Conservation (phyloP, 345 rosid species). For the Gossypium ekmanianum region DNA sequence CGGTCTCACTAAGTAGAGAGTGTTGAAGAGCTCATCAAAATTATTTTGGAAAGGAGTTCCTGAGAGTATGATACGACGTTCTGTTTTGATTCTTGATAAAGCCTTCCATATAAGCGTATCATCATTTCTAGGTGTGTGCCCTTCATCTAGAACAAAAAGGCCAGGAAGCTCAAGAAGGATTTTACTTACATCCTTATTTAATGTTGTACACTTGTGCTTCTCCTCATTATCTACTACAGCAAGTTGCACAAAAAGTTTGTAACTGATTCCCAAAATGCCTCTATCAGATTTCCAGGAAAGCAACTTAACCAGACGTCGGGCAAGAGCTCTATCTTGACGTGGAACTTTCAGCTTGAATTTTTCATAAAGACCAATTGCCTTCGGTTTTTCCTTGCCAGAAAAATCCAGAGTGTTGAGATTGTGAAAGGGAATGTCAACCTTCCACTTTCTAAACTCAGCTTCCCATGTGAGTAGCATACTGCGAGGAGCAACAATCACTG, state of each 20-base stretch:
- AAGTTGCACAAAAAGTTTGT: conserved; percentile 38
- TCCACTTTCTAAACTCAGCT: conserved; percentile 69
- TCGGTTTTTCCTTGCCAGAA: conserved; percentile 31
- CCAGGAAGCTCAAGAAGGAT: conserved; percentile 35
- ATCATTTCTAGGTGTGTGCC: conserved; percentile 55
- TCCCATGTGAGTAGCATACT: conserved; percentile 70
- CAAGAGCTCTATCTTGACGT: background rate
- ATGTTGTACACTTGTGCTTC: conserved; percentile 11
- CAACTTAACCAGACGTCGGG: conserved; percentile 37
- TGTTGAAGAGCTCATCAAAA: conserved; percentile 51
- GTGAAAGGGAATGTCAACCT: conserved; percentile 47
- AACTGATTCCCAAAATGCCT: conserved; percentile 49
- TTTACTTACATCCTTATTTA: conserved; percentile 10
- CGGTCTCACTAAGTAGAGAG: conserved; percentile 40
- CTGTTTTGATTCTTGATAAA: conserved; percentile 32
- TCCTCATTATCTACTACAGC: conserved; percentile 19
- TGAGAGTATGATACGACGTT: conserved; percentile 46
- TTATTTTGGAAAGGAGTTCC: conserved; percentile 78
- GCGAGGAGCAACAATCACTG: conserved; percentile 68
- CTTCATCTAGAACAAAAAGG: conserved; percentile 56
- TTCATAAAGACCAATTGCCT: conserved; percentile 14
- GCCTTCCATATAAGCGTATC: conserved; percentile 41
- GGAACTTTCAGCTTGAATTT: background rate
- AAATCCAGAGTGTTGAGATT: conserved; percentile 44
- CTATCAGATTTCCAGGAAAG: conserved; percentile 39